Base-by-base conservation (phyloP, 495 filamentous ascomycete species). In the Aspergillus baeticus region DNA sequence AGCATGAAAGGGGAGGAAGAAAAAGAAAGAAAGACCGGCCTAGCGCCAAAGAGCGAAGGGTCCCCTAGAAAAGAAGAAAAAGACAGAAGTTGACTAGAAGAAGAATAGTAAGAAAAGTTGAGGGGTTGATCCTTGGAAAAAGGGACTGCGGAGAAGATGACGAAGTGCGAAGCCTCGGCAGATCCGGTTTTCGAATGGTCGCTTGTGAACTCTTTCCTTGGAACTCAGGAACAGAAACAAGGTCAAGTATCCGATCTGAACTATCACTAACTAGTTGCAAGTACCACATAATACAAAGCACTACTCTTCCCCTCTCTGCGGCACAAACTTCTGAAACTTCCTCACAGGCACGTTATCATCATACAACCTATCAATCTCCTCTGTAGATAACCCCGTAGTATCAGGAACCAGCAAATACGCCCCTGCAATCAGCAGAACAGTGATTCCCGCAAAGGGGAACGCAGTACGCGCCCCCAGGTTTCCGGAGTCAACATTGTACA, bases 351-450 rank as follows among this genome's bases (percentile, higher is more conserved):
- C 44, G 14, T 47, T 47, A 18, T 47, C 44, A 14, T 47, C 44
- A 35, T 47, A 47, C 44, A 47, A 35, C n/a, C 44, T 14, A 20
- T 53, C 50, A 31, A 53, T 39, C 50, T 53, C 50, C 37, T 53
- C 50, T 3, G 50, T 53, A 3, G 50, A 29, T 22, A 53, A 21
- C 21, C 22, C 23, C 14, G 50, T 23, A 13, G 50, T 53, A 26
- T 53, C 50, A 0, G 50, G 50, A 6, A 53, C 50, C 10, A 41
- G 26, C 10, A 33, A 18, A 18, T 20, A 53, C 5, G 50, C 50
- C 11, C 50, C 35, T 2, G 43, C 6, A 20, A 53, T 20, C 22
- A 53, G 26, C 8, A 53, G n/a, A 34, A 53, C 26, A 11, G 50
- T 41, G 36, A 42, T 26, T 22, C 50, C 50, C 7, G 50, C 50